A percentile compares a stretch with the other conserved stretches of the same genome.
phyloP scores from a whole-genome alignment of 2,329 filamentous ascomycete species.

The Geosmithia morbida region DNA sequence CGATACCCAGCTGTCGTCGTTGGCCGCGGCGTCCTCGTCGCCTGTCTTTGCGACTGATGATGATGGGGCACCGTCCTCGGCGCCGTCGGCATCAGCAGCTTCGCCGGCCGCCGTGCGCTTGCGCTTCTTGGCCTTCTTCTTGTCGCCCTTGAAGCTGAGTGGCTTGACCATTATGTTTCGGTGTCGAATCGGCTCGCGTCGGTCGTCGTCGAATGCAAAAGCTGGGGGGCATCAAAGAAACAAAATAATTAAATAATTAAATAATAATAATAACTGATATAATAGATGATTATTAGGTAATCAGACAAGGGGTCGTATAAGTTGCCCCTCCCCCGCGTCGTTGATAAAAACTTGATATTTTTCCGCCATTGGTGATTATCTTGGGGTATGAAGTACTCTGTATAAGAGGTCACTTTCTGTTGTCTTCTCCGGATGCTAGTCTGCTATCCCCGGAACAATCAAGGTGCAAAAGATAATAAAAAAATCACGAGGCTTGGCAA shows the following conservation, averaged over 20 bases:
- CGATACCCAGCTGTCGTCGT: constrained; percentile 85
- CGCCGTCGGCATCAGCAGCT: constrained; percentile 18
- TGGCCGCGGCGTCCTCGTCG: constrained; percentile 23
- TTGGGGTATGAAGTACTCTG: no score
- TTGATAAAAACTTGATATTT: not conserved
- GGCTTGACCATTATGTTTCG: constrained; percentile 60
- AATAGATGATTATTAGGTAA: constrained; percentile 1
- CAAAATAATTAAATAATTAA: no score
- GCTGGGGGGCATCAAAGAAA: not conserved
- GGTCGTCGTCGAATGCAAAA: not conserved
- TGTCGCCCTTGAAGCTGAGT: constrained; percentile 92
- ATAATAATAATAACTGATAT: no score
- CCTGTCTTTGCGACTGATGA: constrained; percentile 2
- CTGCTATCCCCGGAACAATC: no score
- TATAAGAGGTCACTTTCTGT: no score
- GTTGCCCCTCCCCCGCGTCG: constrained; percentile 2
- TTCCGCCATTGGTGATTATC: no score
- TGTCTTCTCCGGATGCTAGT: no score
- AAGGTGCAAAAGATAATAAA: no score
- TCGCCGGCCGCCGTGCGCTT: constrained; percentile 44
- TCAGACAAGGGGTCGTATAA: not conserved
- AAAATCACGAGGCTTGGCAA: no score
- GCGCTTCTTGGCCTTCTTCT: constrained; percentile 80
- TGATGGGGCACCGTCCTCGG: not conserved
- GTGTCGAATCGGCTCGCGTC: constrained; percentile 6